Evolutionary conservation across 441 rosid species (phyloP).

Genomic region (Gossypium lobatum): DNA sequence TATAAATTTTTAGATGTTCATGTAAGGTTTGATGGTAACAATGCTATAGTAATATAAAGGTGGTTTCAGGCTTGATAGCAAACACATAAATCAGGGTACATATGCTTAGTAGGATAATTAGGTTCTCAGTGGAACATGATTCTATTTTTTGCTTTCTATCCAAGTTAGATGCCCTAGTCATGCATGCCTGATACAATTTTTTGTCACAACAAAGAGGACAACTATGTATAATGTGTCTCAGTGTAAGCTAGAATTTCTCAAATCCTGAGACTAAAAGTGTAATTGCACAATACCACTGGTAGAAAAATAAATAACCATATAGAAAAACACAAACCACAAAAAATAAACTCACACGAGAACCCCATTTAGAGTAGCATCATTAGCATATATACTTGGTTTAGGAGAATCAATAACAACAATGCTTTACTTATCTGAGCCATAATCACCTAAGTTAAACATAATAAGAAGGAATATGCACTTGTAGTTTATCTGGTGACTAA

Average conservation of each 20-base stretch:
- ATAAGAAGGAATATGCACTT: conserved; percentile 35
- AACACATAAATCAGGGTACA: background rate
- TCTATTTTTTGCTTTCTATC: background rate
- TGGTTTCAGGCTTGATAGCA: background rate
- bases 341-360: background rate
- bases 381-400: background rate
- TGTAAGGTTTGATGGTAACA: background rate
- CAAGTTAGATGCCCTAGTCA: background rate
- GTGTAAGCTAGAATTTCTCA: background rate
- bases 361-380: background rate
- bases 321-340: background rate
- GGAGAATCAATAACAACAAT: background rate
- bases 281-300: background rate
- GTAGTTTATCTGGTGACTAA: conserved; percentile 90
- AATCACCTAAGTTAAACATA: background rate
- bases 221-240: background rate
- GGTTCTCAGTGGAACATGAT: background rate
- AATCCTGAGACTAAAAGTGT: background rate
- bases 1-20: background rate
- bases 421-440: background rate
- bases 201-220: background rate
- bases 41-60: background rate
- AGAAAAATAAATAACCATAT: background rate
- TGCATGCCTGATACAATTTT: background rate
- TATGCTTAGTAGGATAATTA: background rate